Percentiles rank a stretch among this genome's conserved stretches.
Conservation (phyloP, 805 yeast genomes). For the Priceomyces carsonii region DNA sequence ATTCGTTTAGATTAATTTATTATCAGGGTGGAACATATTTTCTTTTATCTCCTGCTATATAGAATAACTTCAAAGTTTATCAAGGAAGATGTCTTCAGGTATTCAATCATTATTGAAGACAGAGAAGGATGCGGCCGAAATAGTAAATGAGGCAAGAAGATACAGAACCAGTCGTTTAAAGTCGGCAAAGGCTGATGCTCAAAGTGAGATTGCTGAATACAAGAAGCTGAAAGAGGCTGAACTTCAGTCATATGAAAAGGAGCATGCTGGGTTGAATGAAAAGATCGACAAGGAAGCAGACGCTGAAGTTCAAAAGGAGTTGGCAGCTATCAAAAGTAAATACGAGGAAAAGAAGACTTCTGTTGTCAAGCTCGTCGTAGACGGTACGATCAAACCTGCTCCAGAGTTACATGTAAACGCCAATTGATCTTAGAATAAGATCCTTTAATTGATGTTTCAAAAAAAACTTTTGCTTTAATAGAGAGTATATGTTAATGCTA, state of each 20-base stretch:
- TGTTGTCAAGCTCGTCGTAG: constrained; percentile 76
- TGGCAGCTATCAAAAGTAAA: constrained; percentile 64
- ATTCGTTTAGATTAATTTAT: no score
- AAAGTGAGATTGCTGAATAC: constrained; percentile 83
- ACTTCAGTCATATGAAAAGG: constrained; percentile 67
- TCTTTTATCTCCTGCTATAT: no score
- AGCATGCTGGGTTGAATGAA: constrained; percentile 75
- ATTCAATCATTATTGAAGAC: constrained; percentile 80
- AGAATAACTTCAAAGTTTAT: no score
- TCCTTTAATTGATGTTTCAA: no score
- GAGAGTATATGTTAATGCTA: no score
- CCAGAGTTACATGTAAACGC: constrained; percentile 87
- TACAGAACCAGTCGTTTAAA: constrained; percentile 86
- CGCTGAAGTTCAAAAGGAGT: constrained; percentile 65
- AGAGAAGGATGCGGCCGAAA: constrained; percentile 96
- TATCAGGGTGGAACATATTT: no score
- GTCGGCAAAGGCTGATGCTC: constrained; percentile 94
- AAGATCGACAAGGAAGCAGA: constrained; percentile 80
- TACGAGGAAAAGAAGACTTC: constrained; percentile 61
- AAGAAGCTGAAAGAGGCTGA: constrained; percentile 82
- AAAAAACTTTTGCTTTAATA: no score
- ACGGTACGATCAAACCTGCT: constrained; percentile 74
- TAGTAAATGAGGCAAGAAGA: constrained; percentile 89
- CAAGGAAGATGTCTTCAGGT: constrained; percentile 42
- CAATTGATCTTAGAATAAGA: constrained; percentile 1